Evolutionary conservation across 495 filamentous ascomycete genomes (phyloP).

Genomic region (Alectoria sarmentosa): DNA sequence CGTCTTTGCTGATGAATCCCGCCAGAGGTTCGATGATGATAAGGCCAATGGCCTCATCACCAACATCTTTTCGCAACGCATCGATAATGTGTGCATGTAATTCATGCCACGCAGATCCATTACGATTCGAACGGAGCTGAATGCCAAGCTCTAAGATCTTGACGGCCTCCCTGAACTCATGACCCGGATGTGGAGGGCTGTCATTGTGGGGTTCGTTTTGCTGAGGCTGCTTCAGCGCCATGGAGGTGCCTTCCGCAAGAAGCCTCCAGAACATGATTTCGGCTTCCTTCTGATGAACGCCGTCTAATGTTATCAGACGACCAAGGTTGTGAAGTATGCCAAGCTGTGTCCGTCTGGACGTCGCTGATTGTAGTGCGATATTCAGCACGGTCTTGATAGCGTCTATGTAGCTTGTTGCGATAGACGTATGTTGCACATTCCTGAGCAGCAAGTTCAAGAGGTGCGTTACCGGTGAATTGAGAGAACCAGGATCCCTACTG

Average conservation of each 20-base stretch:
- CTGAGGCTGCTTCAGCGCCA: slow-evolving; percentile 21
- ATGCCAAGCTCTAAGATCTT: slow-evolving; percentile 60
- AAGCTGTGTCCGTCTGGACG: slow-evolving; percentile 39
- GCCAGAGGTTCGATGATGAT: slow-evolving; percentile 67
- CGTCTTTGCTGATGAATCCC: slow-evolving; percentile 34
- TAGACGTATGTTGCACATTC: neutral
- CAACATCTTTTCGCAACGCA: slow-evolving; percentile 57
- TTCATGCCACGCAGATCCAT: slow-evolving; percentile 47
- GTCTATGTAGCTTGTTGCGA: slow-evolving; percentile 4
- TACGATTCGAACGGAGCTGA: slow-evolving; percentile 33
- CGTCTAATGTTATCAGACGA: slow-evolving; percentile 24
- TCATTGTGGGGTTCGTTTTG: slow-evolving; percentile 9
- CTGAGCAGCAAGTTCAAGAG: slow-evolving; percentile 22
- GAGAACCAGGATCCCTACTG: slow-evolving; percentile 5
- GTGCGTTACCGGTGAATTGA: slow-evolving; percentile 23
- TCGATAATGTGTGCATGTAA: slow-evolving; percentile 52
- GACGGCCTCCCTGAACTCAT: slow-evolving; percentile 62
- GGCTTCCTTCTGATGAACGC: neutral
- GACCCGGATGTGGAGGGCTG: slow-evolving; percentile 17
- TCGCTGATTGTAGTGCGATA: slow-evolving; percentile 23
- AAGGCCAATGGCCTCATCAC: slow-evolving; percentile 53
- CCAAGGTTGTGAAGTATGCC: slow-evolving; percentile 40
- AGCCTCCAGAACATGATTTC: slow-evolving; percentile 32
- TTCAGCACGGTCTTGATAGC: slow-evolving; percentile 18
- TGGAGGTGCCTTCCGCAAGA: slow-evolving; percentile 32